Evolutionary conservation across 768 basidiomycete genomes (phyloP).

Genomic region (Termitomyces sp.): DNA sequence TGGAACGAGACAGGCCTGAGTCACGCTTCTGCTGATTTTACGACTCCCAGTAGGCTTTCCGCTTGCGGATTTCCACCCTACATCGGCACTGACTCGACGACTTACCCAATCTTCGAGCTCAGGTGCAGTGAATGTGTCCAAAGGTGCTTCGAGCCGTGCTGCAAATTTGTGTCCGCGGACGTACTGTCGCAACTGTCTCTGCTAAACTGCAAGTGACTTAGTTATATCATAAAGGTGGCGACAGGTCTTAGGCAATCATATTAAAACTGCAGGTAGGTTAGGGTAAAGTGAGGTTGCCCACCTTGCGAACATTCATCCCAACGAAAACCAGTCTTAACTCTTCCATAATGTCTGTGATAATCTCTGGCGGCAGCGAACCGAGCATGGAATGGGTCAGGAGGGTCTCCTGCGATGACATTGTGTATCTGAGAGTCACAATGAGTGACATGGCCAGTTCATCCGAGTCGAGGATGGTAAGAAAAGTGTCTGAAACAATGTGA

Average conservation of each 20-base stretch:
- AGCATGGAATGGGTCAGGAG: neutral
- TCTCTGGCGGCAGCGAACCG: neutral
- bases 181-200: conserved; percentile 4
- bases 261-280: neutral
- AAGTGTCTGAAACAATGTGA: too few relatives aligned
- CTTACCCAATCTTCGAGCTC: conserved; percentile 9
- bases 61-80: conserved; percentile 6
- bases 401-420: neutral
- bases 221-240: conserved; percentile 1
- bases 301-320: conserved; percentile 9
- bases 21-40: neutral
- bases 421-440: neutral
- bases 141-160: neutral
- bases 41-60: conserved; percentile 3
- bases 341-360: conserved; percentile 1
- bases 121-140: neutral
- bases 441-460: too few relatives aligned
- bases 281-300: neutral
- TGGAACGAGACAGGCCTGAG: conserved; percentile 5
- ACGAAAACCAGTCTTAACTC: conserved; percentile 8
- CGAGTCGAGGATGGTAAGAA: too few relatives aligned
- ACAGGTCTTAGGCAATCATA: conserved; percentile 2
- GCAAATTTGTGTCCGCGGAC: neutral
- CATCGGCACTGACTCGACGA: conserved; percentile 6
- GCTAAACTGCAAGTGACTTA: conserved; percentile 4